Percentiles rank a stretch among this genome's conserved stretches.
Evolutionary conservation across 768 basidiomycete species (phyloP).

Genomic region (Paxillus involutus): DNA sequence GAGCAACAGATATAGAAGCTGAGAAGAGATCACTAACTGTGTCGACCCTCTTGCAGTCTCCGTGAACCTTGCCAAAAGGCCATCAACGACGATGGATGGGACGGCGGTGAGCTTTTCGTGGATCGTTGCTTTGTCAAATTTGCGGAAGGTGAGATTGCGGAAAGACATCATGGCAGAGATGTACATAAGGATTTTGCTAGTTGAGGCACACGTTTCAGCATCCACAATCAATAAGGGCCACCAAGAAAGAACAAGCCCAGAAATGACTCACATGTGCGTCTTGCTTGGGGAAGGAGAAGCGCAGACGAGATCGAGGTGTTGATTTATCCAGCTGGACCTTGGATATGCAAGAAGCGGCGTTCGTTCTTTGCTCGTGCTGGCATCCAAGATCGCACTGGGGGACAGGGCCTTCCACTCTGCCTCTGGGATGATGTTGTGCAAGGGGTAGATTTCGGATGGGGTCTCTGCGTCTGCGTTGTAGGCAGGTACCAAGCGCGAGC

Average conservation of each 20-base stretch:
- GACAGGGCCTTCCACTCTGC: slow-evolving; percentile 77
- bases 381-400: slow-evolving; percentile 52
- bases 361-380: slow-evolving; percentile 47
- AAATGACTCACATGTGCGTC: slow-evolving; percentile 53
- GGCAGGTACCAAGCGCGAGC: slow-evolving; percentile 71
- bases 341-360: slow-evolving; percentile 58
- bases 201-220: slow-evolving; percentile 1
- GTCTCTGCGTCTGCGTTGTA: slow-evolving; percentile 65
- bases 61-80: slow-evolving; percentile 76
- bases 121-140: slow-evolving; percentile 50
- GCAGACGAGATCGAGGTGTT: slow-evolving; percentile 50
- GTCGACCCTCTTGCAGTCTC: slow-evolving; percentile 69
- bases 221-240: neutral
- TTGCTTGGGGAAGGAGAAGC: slow-evolving; percentile 51
- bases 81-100: slow-evolving; percentile 67
- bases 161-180: slow-evolving; percentile 82
- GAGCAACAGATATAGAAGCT: no score
- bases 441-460: slow-evolving; percentile 71
- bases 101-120: slow-evolving; percentile 57
- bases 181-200: slow-evolving; percentile 75
- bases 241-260: neutral
- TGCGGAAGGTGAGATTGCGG: slow-evolving; percentile 42
- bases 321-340: slow-evolving; percentile 68
- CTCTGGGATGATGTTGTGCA: slow-evolving; percentile 77
- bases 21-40: slow-evolving; percentile 42